Percentiles rank a stretch among this genome's conserved stretches.
phyloP scores from a whole-genome alignment of 129 eudicot species.

The Flaveria ramosissima region DNA sequence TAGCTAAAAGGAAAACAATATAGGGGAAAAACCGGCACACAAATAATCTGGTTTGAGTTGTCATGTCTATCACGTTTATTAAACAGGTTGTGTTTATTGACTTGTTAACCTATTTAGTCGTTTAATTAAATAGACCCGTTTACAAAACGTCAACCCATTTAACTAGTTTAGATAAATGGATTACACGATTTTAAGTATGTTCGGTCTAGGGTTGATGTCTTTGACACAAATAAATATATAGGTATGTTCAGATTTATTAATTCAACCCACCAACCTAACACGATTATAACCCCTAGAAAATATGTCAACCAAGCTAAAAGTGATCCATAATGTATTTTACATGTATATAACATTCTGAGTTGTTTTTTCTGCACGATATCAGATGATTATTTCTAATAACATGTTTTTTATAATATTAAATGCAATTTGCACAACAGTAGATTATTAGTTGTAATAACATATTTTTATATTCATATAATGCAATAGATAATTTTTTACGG shows the following conservation, averaged over 20 bases:
- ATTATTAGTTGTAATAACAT: background rate
- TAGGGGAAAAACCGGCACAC: background rate
- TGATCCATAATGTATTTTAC: background rate
- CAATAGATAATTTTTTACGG: background rate
- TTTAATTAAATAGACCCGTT: background rate
- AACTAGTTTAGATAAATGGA: background rate
- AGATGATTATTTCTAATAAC: background rate
- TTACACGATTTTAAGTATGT: background rate
- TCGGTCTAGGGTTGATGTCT: too few relatives aligned
- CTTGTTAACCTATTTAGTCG: background rate
- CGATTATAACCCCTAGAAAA: background rate
- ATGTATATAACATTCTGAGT: background rate
- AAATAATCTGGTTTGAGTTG: background rate
- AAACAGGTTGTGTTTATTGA: background rate
- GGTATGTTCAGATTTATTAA: background rate
- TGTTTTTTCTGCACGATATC: background rate
- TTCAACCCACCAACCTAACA: background rate
- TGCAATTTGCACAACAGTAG: too few relatives aligned
- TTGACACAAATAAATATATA: background rate
- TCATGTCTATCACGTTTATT: background rate
- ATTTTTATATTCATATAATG: background rate
- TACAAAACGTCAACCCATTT: background rate
- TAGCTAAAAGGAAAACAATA: background rate
- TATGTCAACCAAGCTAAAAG: background rate
- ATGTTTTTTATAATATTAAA: background rate